Base-by-base conservation (phyloP, 768 basidiomycete species). In the Krasilnikovozyma curviuscula region DNA sequence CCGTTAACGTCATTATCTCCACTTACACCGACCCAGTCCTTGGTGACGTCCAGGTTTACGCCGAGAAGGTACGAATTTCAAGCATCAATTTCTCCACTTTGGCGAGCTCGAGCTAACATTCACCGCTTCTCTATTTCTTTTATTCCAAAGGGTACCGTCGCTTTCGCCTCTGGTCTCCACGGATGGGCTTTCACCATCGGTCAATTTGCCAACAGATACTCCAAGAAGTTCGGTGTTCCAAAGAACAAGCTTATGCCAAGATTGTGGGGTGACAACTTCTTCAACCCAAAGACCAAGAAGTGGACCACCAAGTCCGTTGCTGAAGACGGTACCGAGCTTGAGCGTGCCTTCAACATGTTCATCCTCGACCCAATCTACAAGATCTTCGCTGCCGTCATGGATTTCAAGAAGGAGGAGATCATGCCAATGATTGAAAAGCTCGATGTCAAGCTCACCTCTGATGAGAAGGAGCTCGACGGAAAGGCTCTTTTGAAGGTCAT, bases 141-240 rank as follows among this genome's bases (percentile, higher is more conserved):
- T n/a, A n/a, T n/a, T n/a, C n/a, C n/a, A n/a, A n/a, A n/a, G 69
- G 93, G 93, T 60, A 98, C 93, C 54, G 82, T 98, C 62, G 93
- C 93, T 44, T 98, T 98, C 69, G 93, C 80, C 59, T 95, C 93
- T 57, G 93, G 93, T 74, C 82, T 98, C 55, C 93, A 98, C 69
- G 93, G 93, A 59, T 98, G 93, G 93, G 89, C 78, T 44, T 97
- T 98, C 74, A 89, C 91, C 55, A 85, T 98, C 62, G 84, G 88
- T 63, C 85, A 97, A 67, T 98, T 98, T 66, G 88, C 93, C 42
- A 62, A 65, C 54, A 79, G 89, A 50, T 98, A 98, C 68, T 75
- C 83, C 56, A 97, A 95, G 75, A 95, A 85, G 69, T 98, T 98
- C 60, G 88, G 89, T 76, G 89, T 95, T 18, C 83, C 89, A 70